Evolutionary conservation across 2,329 filamentous ascomycete species (phyloP).

Genomic region (Fusarium subglutinans): DNA sequence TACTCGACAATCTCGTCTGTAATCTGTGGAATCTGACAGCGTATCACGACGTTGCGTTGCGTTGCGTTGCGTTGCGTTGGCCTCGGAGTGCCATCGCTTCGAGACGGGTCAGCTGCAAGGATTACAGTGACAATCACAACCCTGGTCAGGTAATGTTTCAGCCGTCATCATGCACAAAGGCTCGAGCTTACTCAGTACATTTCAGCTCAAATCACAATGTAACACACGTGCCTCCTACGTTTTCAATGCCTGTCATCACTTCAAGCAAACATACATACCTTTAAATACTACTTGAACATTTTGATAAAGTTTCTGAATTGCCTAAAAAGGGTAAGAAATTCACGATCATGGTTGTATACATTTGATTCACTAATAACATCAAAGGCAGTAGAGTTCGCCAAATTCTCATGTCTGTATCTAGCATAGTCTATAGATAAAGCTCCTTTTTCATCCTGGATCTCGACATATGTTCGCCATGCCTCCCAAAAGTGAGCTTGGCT

Average conservation of each 20-base stretch:
- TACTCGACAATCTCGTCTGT: slow-evolving; percentile 9
- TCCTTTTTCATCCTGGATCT: neutral
- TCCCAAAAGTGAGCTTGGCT: neutral
- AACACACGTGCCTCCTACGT: neutral
- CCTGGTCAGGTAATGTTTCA: neutral
- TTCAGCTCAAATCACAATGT: neutral
- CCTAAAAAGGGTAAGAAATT: no score
- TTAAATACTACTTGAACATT: neutral
- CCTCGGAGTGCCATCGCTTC: neutral
- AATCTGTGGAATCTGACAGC: neutral
- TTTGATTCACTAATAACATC: neutral
- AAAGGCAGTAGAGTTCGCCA: neutral
- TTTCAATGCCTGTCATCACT: neutral
- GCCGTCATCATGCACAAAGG: neutral
- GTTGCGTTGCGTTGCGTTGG: neutral
- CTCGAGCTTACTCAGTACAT: neutral
- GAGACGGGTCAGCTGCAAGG: neutral
- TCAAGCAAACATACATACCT: neutral
- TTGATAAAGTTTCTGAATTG: neutral
- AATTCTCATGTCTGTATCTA: neutral
- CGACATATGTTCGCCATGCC: neutral
- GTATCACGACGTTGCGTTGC: slow-evolving; percentile 20
- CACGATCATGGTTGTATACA: no score
- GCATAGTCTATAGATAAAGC: neutral
- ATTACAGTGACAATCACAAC: neutral